These are phyloP conservation scores for Candida ponderosae DNA, from an alignment of 805 yeast species.

Conservation along the genomic window DNA sequence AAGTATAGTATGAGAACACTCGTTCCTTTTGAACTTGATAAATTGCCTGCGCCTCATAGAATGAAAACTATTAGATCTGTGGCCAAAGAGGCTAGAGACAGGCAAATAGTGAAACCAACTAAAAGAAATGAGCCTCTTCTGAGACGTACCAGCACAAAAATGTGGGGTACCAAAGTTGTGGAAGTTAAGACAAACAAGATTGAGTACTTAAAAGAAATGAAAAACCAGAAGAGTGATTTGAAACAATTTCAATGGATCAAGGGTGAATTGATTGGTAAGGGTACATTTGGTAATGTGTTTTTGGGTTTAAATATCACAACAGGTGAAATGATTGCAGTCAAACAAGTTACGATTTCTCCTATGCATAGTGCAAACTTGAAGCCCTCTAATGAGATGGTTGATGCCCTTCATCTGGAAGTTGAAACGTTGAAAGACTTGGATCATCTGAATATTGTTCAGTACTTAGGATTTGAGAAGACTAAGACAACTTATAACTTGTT, in stretches of 20 bases:
- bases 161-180: constrained; percentile 95
- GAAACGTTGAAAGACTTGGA: constrained; percentile 91
- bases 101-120: constrained; percentile 16
- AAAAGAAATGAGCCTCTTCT: constrained; percentile 27
- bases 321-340: constrained; percentile 98
- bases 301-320: constrained; percentile 91
- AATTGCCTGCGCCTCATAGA: constrained; percentile 36
- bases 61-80: constrained; percentile 91
- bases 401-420: constrained; percentile 83
- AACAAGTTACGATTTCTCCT: constrained; percentile 68
- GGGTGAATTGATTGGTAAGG: constrained; percentile 94
- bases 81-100: constrained; percentile 77
- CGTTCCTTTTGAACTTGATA: constrained; percentile 11
- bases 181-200: constrained; percentile 76
- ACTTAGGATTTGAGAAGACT: constrained; percentile 81
- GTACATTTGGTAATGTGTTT: constrained; percentile 92
- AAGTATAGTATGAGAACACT: neutral
- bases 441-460: constrained; percentile 91
- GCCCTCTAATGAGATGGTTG: constrained; percentile 50
- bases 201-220: constrained; percentile 52
- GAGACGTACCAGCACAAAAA: constrained; percentile 77
- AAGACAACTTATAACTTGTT: constrained; percentile 76
- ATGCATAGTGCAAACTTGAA: constrained; percentile 28
- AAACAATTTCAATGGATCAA: constrained; percentile 95
- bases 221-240: constrained; percentile 57